Conservation (phyloP, 176 grass and related monocot genomes). For the maize (Zea mays) region DNA sequence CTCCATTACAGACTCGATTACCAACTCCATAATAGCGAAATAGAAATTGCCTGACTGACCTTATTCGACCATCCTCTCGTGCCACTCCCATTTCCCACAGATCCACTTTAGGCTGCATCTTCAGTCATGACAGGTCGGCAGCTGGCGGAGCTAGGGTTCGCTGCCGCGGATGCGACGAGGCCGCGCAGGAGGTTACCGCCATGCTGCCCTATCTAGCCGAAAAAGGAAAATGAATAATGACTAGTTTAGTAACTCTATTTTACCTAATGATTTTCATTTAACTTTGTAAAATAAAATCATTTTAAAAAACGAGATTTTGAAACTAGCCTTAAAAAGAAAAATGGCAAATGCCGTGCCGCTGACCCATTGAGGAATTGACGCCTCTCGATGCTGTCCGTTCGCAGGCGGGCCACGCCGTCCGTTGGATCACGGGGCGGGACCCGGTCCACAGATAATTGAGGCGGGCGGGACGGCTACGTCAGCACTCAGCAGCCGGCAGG, state of each 20-base stretch:
- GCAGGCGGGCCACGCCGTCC: not conserved
- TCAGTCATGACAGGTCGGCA: too few species aligned
- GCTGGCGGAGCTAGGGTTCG: conserved; percentile 21
- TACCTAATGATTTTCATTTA: too few species aligned
- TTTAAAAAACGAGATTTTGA: too few species aligned
- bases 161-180: conserved; percentile 35
- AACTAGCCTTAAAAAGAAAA: too few species aligned
- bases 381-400: conserved; percentile 2
- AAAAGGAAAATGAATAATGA: not conserved
- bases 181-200: conserved; percentile 50
- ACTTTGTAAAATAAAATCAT: too few species aligned
- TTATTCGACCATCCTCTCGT: too few species aligned
- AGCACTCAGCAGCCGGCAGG: not conserved
- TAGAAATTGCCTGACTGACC: too few species aligned
- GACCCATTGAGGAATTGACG: not conserved
- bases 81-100: too few species aligned
- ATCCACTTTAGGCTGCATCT: too few species aligned
- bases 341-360: not conserved
- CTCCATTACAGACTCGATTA: too few species aligned
- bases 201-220: conserved; percentile 43
- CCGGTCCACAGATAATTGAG: not conserved
- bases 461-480: conserved; percentile 21
- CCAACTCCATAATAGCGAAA: too few species aligned
- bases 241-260: too few species aligned
- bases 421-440: not conserved